Conservation (phyloP, 768 basidiomycete species). For the Podaxis sp. region DNA sequence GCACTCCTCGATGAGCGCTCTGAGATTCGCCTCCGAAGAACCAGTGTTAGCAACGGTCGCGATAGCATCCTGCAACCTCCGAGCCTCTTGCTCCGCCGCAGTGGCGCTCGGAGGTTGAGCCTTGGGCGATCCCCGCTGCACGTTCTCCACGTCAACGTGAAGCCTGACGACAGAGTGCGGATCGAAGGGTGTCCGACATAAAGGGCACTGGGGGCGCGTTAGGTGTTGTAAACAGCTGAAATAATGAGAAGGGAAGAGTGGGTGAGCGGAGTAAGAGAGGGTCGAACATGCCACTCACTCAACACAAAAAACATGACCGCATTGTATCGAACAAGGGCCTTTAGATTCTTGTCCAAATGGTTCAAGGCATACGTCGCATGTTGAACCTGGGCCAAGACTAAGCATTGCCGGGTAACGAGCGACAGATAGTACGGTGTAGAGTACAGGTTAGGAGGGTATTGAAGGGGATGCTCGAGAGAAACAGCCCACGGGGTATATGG, state of each 20-base stretch:
- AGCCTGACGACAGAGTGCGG: constrained; percentile 48
- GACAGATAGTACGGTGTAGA: constrained; percentile 23
- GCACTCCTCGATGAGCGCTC: constrained; percentile 51
- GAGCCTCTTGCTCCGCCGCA: constrained; percentile 42
- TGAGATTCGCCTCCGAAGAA: constrained; percentile 48
- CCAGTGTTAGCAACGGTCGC: constrained; percentile 55
- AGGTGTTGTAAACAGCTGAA: constrained; percentile 57
- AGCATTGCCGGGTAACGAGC: constrained; percentile 54
- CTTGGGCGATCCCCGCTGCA: constrained; percentile 19
- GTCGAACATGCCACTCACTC: constrained; percentile 29
- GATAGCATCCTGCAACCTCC: constrained; percentile 54
- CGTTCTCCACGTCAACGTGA: constrained; percentile 55
- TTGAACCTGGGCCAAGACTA: constrained; percentile 59
- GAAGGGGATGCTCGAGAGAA: constrained; percentile 21
- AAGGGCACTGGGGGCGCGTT: constrained; percentile 44
- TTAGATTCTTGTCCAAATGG: constrained; percentile 51
- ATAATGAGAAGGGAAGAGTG: constrained; percentile 12
- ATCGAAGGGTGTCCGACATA: constrained; percentile 60
- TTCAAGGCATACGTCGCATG: constrained; percentile 78
- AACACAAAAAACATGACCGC: constrained; percentile 73
- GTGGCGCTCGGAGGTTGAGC: constrained; percentile 19
- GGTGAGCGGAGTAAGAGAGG: constrained; percentile 7
- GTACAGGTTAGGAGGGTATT: constrained; percentile 18
- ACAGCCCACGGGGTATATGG: constrained; percentile 22
- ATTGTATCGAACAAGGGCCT: constrained; percentile 63